phyloP scores from a whole-genome alignment of 257 asterid genomes.

The Phtheirospermum japonicum region DNA sequence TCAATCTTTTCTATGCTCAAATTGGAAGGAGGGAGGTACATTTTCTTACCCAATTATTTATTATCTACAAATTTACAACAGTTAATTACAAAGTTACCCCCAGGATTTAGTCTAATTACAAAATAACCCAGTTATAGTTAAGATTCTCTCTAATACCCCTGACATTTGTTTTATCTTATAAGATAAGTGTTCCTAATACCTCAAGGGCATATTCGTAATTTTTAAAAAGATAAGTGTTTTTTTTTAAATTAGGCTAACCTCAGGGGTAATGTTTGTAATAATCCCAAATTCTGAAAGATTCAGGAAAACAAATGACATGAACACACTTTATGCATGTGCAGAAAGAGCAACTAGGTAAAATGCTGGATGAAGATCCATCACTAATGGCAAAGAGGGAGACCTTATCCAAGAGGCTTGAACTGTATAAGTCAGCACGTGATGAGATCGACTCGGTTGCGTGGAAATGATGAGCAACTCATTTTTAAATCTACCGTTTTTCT shows the following conservation, averaged over 20 bases:
- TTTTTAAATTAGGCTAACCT: background rate
- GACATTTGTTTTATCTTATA: too few species aligned
- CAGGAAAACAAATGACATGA: constrained; percentile 7
- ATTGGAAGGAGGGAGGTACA: constrained; percentile 92
- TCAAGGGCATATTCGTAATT: background rate
- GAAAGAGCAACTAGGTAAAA: constrained; percentile 91
- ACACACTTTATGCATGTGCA: constrained; percentile 32
- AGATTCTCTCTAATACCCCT: too few species aligned
- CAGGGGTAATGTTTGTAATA: background rate
- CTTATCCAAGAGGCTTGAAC: constrained; percentile 78
- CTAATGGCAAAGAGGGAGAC: constrained; percentile 87
- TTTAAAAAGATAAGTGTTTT: too few species aligned
- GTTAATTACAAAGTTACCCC: background rate
- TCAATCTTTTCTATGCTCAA: constrained; percentile 73
- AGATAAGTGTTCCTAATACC: background rate
- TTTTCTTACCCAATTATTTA: constrained; percentile 3
- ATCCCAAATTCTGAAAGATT: background rate
- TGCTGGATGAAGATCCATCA: constrained; percentile 95
- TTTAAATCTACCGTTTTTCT: background rate
- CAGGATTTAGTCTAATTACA: too few species aligned
- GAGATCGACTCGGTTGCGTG: constrained; percentile 96
- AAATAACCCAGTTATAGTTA: background rate
- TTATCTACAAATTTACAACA: background rate
- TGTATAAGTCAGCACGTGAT: constrained; percentile 94
- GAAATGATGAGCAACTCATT: constrained; percentile 48